phyloP scores from a whole-genome alignment of 768 basidiomycete species.

The Podaxis pistillaris region DNA sequence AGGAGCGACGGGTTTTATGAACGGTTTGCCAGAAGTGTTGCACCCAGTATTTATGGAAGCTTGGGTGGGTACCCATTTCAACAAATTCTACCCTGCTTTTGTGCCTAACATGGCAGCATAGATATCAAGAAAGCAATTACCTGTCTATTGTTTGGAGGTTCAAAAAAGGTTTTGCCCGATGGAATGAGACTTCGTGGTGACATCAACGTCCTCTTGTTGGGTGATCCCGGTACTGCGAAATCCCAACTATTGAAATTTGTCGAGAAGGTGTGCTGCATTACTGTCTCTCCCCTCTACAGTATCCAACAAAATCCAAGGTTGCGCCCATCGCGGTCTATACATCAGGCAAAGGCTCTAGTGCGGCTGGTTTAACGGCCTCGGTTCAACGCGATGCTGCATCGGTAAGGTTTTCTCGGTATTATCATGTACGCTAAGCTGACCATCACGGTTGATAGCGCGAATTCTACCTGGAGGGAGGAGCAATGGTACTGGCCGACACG shows the following conservation, averaged over 20 bases:
- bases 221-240: constrained; percentile 98
- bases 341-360: constrained; percentile 97
- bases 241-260: constrained; percentile 98
- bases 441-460: constrained; percentile 62
- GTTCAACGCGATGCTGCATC: constrained; percentile 93
- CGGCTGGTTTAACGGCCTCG: constrained; percentile 96
- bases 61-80: constrained; percentile 51
- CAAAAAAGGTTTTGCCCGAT: constrained; percentile 95
- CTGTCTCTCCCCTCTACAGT: neutral
- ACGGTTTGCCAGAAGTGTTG: constrained; percentile 90
- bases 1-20: constrained; percentile 90
- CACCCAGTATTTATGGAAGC: constrained; percentile 95
- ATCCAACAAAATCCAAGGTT: constrained; percentile 47
- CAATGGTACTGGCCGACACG: constrained; percentile 98
- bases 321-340: constrained; percentile 98
- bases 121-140: constrained; percentile 99
- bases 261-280: constrained; percentile 64
- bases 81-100: neutral
- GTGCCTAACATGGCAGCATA: constrained; percentile 28
- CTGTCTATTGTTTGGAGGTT: constrained; percentile 95
- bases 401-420: constrained; percentile 40
- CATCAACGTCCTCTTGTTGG: constrained; percentile 94
- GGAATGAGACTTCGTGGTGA: constrained; percentile 97
- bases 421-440: constrained; percentile 1
- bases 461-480: constrained; percentile 98